A percentile compares a stretch with the other conserved stretches of the same genome.
Conservation (phyloP, 2,329 filamentous ascomycete genomes). For the Alternaria arborescens region DNA sequence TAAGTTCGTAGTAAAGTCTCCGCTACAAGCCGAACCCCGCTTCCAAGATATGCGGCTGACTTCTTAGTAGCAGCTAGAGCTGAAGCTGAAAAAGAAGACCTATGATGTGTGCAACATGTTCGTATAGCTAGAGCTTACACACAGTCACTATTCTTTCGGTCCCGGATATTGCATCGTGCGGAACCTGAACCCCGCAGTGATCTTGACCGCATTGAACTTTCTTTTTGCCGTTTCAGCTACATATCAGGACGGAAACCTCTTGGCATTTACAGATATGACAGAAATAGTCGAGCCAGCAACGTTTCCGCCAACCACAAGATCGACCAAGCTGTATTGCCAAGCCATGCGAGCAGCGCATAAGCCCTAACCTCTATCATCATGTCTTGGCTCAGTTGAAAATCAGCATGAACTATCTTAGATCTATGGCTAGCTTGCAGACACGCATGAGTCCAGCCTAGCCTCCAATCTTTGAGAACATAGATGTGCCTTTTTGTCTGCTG, state of each 20-base stretch:
- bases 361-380: background rate
- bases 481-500: accelerated
- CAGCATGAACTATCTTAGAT: background rate
- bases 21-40: background rate
- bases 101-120: background rate
- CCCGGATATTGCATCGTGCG: background rate
- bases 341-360: background rate
- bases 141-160: background rate
- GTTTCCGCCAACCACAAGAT: background rate
- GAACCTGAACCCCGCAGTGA: background rate
- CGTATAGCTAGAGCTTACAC: background rate
- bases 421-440: background rate
- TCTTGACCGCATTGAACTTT: background rate
- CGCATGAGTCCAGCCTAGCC: background rate
- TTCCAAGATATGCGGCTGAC: background rate
- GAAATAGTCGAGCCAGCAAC: background rate
- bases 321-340: background rate
- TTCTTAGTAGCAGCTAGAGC: background rate
- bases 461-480: too few species aligned
- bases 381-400: background rate
- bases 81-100: background rate
- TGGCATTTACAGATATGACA: background rate
- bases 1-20: background rate
- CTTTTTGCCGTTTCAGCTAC: background rate
- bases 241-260: background rate